Conservation (phyloP, 768 basidiomycete species). For the Mycena galericulata region DNA sequence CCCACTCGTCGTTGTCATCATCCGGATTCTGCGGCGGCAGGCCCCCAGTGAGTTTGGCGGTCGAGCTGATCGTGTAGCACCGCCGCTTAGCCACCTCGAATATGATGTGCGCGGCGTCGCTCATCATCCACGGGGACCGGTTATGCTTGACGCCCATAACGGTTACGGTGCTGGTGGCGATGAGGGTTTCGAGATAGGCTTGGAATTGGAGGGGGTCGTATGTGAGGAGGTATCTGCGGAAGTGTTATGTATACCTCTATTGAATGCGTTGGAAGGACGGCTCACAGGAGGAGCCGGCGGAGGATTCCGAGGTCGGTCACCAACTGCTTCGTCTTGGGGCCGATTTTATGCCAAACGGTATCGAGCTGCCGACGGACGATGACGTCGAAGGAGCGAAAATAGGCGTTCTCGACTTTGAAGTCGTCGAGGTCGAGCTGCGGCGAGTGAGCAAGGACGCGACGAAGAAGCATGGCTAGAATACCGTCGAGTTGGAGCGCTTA, state of each 20-base stretch:
- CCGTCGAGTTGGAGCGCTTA: slow-evolving; percentile 82
- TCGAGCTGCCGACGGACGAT: slow-evolving; percentile 92
- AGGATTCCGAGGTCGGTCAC: slow-evolving; percentile 90
- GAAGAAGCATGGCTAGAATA: slow-evolving; percentile 55
- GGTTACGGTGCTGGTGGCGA: slow-evolving; percentile 65
- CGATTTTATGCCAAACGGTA: slow-evolving; percentile 97
- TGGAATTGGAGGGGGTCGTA: slow-evolving; percentile 94
- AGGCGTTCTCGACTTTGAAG: slow-evolving; percentile 90
- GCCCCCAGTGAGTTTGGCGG: slow-evolving; percentile 39
- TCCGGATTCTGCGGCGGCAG: slow-evolving; percentile 54
- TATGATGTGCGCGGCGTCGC: slow-evolving; percentile 90
- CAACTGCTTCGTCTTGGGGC: slow-evolving; percentile 90
- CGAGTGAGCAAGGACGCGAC: neutral
- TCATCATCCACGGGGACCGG: slow-evolving; percentile 91
- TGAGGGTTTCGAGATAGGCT: slow-evolving; percentile 89
- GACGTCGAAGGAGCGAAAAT: slow-evolving; percentile 92
- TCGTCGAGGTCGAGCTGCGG: slow-evolving; percentile 94
- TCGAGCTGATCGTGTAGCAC: slow-evolving; percentile 71
- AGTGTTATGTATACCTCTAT: neutral
- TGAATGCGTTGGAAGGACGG: neutral
- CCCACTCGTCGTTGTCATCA: slow-evolving; percentile 85
- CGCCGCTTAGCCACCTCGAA: slow-evolving; percentile 83
- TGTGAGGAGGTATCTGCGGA: slow-evolving; percentile 79
- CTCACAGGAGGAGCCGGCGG: slow-evolving; percentile 84
- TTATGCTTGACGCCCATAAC: slow-evolving; percentile 71